Conservation (phyloP, 192 early-diverging fungal genomes). For the Coemansia sp. region DNA sequence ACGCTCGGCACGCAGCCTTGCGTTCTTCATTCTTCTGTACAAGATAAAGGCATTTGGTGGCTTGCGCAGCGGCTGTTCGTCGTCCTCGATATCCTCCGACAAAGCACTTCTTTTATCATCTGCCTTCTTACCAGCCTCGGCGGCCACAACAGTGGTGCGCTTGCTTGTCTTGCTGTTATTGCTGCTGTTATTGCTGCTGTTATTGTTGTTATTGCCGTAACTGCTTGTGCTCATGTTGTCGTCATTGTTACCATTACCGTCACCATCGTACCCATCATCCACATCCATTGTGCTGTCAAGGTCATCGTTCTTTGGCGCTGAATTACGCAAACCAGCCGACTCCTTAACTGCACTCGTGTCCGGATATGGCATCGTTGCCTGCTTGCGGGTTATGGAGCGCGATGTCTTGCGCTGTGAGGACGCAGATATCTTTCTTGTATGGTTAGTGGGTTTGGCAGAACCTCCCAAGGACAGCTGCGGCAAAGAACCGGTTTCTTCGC, state of each 20-base stretch:
- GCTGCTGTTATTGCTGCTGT: not conserved
- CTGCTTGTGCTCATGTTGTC: slow-evolving; percentile 10
- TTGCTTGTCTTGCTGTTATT: not conserved
- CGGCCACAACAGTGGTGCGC: not conserved
- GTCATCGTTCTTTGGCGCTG: not conserved
- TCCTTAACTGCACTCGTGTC: not conserved
- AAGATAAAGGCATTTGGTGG: slow-evolving; percentile 49
- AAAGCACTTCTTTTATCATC: not conserved
- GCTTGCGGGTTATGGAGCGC: slow-evolving; percentile 6
- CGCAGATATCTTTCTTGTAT: slow-evolving; percentile 8
- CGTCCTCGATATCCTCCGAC: slow-evolving; percentile 5
- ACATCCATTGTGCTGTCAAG: not conserved
- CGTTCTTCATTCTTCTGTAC: slow-evolving; percentile 35
- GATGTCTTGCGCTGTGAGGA: slow-evolving; percentile 9
- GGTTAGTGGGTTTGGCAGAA: not conserved
- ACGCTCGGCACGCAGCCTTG: slow-evolving; percentile 15
- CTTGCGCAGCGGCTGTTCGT: slow-evolving; percentile 31
- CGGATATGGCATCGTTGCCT: not conserved
- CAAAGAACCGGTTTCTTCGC: not conserved
- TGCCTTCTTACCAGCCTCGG: not conserved
- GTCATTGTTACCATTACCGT: slow-evolving; percentile 5
- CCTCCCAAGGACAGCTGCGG: not conserved
- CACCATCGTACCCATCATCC: slow-evolving; percentile 4
- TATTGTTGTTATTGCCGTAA: not conserved
- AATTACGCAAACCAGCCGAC: not conserved